These are phyloP conservation scores for Fraxinus albicans DNA, from an alignment of 305 asterid genomes.

Conservation along the genomic window DNA sequence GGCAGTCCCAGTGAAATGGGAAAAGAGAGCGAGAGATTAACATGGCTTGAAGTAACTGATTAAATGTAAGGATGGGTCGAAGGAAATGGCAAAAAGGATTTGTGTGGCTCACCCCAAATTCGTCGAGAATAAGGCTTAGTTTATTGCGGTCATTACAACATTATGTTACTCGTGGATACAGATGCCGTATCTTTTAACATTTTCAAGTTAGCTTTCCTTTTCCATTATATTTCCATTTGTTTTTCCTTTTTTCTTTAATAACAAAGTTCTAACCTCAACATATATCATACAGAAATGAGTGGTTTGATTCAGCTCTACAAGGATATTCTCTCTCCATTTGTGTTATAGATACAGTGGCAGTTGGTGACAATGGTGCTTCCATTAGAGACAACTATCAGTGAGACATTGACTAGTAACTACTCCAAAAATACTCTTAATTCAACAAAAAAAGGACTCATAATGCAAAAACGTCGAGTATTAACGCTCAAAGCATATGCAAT, in stretches of 20 bases:
- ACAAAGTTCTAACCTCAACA: background rate
- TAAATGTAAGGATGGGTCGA: background rate
- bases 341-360: background rate
- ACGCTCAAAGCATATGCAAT: conserved; percentile 40
- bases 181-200: background rate
- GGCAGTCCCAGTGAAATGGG: background rate
- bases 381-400: conserved; percentile 17
- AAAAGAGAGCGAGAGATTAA: background rate
- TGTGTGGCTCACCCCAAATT: background rate
- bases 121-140: background rate
- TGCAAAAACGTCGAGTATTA: conserved; percentile 24
- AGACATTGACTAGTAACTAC: background rate
- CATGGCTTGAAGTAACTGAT: background rate
- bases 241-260: background rate
- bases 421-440: background rate
- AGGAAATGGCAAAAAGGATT: background rate
- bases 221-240: background rate
- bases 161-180: background rate
- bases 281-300: background rate
- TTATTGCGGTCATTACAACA: background rate
- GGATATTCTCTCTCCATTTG: conserved; percentile 4
- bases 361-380: conserved; percentile 13
- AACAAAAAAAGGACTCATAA: background rate
- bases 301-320: conserved; percentile 2
- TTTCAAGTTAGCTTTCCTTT: background rate